Base-by-base conservation (phyloP, 2,329 filamentous ascomycete genomes). In the Boeremia lycopersici region DNA sequence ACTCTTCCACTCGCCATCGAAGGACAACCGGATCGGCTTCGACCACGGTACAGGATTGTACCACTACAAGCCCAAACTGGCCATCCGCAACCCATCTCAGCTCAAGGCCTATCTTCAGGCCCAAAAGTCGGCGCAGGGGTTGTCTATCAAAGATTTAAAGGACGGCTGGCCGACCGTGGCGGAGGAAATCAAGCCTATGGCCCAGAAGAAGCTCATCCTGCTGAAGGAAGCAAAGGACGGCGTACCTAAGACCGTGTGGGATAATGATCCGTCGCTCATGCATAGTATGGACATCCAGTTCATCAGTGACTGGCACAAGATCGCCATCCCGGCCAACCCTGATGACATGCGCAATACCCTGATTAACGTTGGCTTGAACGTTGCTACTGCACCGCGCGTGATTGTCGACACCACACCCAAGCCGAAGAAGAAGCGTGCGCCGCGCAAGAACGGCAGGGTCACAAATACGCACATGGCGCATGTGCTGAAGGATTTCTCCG, bases 81-180 rank as follows among this genome's bases (percentile, higher is more conserved):
- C 90, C 58, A 93, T 99, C 57, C 87, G 86, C 65, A 88, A 86
- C 68, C 86, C 87, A 55, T 87, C 89, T 34, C 86, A 92, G 65
- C 84, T 99, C 49, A 85, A 96, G 49, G 85, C 84, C 50, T 89
- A 91, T 71, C 84, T 99, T 29, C 92, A 96, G 76, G 82, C 83
- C 48, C 92, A 93, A 76, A 86, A 85, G 47, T 92, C 92, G 55
- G 90, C 91, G 1, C 86, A 89, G 61, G 91, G 91, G 11, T 85
- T 98, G 49, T 83, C 83, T 33, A 91, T 98, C 59, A 92, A 91
- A 74, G 92, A 97, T 67, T 84, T 99, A 58, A 96, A 96, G 77
- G 95, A 99, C 73, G 95, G 95, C 60, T 99, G 95, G 95, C 87
- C 89, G 23, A 88, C 89, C 66, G 96, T 91, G 69, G 87, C 93